phyloP scores from a whole-genome alignment of 768 basidiomycete genomes.

The Phylloporus sp. region DNA sequence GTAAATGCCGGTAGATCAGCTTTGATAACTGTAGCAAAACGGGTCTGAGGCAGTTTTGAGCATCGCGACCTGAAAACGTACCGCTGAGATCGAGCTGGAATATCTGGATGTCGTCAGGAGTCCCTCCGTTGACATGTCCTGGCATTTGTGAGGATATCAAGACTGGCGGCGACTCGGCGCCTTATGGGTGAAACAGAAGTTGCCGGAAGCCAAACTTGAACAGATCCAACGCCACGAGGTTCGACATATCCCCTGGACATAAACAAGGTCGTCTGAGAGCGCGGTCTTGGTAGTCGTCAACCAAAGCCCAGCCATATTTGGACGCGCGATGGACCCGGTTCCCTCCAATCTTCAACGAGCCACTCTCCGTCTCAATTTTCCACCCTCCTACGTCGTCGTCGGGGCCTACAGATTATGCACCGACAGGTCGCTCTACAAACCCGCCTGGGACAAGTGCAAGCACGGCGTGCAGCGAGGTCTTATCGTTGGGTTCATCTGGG shows the following conservation, averaged over 20 bases:
- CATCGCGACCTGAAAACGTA: not conserved
- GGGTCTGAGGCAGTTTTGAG: not conserved
- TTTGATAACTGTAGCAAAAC: constrained; percentile 16
- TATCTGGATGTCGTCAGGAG: constrained; percentile 11
- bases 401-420: constrained; percentile 80
- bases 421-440: constrained; percentile 60
- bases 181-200: not conserved
- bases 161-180: not conserved
- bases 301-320: not conserved
- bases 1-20: constrained; percentile 20
- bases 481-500: constrained; percentile 67
- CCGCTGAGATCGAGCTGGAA: constrained; percentile 23
- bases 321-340: constrained; percentile 23
- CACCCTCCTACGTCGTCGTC: constrained; percentile 80
- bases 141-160: not conserved
- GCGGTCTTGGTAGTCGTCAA: too few species aligned
- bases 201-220: too few species aligned
- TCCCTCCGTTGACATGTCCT: not conserved
- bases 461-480: constrained; percentile 71
- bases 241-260: too few species aligned
- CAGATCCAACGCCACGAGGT: not conserved
- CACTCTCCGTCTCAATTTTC: constrained; percentile 60
- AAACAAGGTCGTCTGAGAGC: too few species aligned
- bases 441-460: constrained; percentile 81
- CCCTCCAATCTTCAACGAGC: constrained; percentile 50